phyloP scores from a whole-genome alignment of 1,139 yeast genomes.

The Nadsonia starkeyi-henricii region DNA sequence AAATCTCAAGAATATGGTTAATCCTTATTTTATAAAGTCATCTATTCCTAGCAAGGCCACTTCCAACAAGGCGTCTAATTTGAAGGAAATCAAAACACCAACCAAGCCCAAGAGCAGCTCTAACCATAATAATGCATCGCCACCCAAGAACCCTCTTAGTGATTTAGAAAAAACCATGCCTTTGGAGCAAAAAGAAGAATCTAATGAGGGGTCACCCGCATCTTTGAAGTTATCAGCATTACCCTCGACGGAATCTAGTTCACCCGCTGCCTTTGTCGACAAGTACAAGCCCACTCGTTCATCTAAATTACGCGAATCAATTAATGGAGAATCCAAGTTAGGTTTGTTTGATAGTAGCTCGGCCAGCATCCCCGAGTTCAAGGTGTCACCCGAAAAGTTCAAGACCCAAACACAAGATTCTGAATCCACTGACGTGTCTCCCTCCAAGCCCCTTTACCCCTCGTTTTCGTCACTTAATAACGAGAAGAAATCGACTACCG shows the following conservation, averaged over 20 bases:
- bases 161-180: constrained; percentile 4
- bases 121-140: background rate
- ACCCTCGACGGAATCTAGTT: constrained; percentile 1
- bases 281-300: constrained; percentile 18
- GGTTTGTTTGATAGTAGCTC: background rate
- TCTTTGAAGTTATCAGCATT: constrained; percentile 1
- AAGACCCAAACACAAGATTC: background rate
- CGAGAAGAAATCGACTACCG: background rate
- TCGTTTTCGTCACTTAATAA: background rate
- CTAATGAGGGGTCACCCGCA: background rate
- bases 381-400: background rate
- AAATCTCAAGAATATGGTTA: constrained; percentile 5
- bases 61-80: background rate
- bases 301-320: constrained; percentile 13
- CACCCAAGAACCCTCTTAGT: constrained; percentile 1
- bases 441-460: constrained; percentile 6
- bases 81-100: background rate
- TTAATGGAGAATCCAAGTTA: constrained; percentile 1
- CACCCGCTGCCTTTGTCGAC: constrained; percentile 8
- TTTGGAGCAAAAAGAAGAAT: constrained; percentile 5
- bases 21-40: background rate
- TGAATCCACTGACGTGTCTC: constrained; percentile 1
- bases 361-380: background rate
- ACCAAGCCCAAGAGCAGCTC: background rate
- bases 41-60: background rate